phyloP scores from a whole-genome alignment of 2,329 filamentous ascomycete species.

The Endoconidiophora laricicola region DNA sequence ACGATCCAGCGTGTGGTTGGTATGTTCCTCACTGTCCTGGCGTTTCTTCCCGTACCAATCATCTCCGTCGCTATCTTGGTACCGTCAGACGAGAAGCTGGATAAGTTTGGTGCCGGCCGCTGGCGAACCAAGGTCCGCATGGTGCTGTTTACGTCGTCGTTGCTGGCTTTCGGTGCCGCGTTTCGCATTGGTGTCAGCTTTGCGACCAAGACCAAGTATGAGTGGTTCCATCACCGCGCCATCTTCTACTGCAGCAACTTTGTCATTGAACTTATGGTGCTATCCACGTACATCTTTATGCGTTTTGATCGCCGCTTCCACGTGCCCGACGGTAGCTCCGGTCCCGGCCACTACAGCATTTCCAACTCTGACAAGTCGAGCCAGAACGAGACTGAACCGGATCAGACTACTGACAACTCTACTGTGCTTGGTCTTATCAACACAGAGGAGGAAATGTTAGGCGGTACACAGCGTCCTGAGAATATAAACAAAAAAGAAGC shows the following conservation, averaged over 20 bases:
- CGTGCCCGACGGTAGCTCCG: conserved; percentile 51
- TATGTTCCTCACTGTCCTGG: conserved; percentile 43
- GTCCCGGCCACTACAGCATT: conserved; percentile 32
- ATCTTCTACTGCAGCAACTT: conserved; percentile 74
- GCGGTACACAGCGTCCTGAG: conserved; percentile 2
- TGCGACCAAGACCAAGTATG: conserved; percentile 34
- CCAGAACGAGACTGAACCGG: not conserved
- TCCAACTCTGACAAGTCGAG: not conserved
- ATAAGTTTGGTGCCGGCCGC: conserved; percentile 41
- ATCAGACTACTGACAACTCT: not conserved
- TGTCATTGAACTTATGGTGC: conserved; percentile 51
- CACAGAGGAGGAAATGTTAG: conserved; percentile 1
- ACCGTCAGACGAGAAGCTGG: conserved; percentile 28
- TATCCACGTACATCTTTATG: conserved; percentile 47
- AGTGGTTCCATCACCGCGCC: conserved; percentile 54
- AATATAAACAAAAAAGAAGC: not conserved
- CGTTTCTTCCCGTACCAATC: conserved; percentile 46
- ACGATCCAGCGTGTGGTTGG: conserved; percentile 49
- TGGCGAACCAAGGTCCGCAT: conserved; percentile 51
- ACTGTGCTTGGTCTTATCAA: not conserved
- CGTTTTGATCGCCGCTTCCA: conserved; percentile 64
- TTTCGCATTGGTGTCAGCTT: conserved; percentile 49
- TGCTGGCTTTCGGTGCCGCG: conserved; percentile 51
- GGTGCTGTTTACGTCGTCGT: conserved; percentile 36
- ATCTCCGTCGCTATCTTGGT: conserved; percentile 33